Base-by-base conservation (phyloP, 208 protist genomes). In the Jaenimonas drosophilae region DNA sequence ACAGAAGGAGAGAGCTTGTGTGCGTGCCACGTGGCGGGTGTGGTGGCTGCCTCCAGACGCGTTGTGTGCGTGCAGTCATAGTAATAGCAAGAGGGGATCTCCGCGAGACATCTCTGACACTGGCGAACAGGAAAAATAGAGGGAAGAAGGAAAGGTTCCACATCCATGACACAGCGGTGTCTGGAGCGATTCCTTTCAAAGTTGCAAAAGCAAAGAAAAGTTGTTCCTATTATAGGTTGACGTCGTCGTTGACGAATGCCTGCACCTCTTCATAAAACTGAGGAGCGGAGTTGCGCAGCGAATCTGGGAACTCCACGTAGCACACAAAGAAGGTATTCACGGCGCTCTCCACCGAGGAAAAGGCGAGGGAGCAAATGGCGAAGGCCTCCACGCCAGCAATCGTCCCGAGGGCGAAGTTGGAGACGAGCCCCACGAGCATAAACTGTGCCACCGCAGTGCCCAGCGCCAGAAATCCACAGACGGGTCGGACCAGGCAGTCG, bases 281-380 rank as follows among this genome's bases (percentile, higher is more conserved):
- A 11, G 77, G 78, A 28, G 67, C 77, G 0, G 82, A 88, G 31
- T 73, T 33, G 41, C 57, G 44, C 37, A 92, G 52, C 11, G 54
- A 69, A 20, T 82, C 70, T 14, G 77, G 76, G 25, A 83, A 49
- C 51, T 96, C 85, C 2, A 71, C 82, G 43, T 85, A 88, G 60
- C 87, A 89, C 14, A 94, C 80, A 68, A 91, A 90, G 11, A 92
- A 49, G 12, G 80, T 88, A 14, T 59, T 66, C 23, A 90, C 65
- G n/a, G 59, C 64, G 49, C 64, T 81, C 28, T 59, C 30, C 20
- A 91, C 62, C n/a, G 72, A 41, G 17, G 46, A 41, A 20, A 88
- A 68, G 26, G 88, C 57, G 27, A 68, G 70, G 27, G 14, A 16
- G 33, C 54, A 61, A 17, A 89, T 59, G n/a, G 79, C 41, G 16